Evolutionary conservation across 495 filamentous ascomycete genomes (phyloP), one percentile per base, ranked within the genome.

Genomic region (Trichoderma erinaceum): DNA sequence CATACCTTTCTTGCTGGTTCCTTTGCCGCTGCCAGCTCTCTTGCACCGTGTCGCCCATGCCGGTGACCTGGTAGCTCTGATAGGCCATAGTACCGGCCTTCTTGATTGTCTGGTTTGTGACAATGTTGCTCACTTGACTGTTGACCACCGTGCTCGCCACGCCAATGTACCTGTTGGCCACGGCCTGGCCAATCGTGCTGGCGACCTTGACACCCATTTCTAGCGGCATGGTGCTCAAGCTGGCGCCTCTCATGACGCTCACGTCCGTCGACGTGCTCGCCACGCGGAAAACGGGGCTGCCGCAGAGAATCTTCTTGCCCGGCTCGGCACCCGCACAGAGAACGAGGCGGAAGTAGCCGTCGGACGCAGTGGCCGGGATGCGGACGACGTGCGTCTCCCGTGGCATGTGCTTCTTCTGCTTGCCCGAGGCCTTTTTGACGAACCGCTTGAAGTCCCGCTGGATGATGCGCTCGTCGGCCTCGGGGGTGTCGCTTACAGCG

Each of bases 311-410:
- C 74, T 87, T 88, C 68, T 78, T 75, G 67, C 63, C 63, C 43
- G 78, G 78, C 64, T 78, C 78, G 21, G 71, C 75, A 3, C 84
- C 85, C 2, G 80, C 73, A 69, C 87, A 89, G 18, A 90, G 79
- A 2, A 88, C 82, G 7, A 90, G 73, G 44, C 87, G 85, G 64
- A 88, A 87, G 71, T 91, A 91, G 0, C 88, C 88, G 72, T 91
- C 88, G 0, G 79, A 79, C 0, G 85, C 84, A 7, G 84, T 82
- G 27, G 82, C 83, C 0, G 88, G 88, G 23, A 91, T 87, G 6
- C 87, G 79, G 4, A 88, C 77, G 10, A 90, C 81, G 10, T 82
- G 83, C 0, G 88, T 90, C 71, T 90, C 85, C 11, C 88, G 81
- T 4, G 85, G 70, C 0, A 75, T 66, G 70, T 90, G 88, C 10